Conservation (phyloP, 352 stramenopile genomes). For the Blastocystis sp. region DNA sequence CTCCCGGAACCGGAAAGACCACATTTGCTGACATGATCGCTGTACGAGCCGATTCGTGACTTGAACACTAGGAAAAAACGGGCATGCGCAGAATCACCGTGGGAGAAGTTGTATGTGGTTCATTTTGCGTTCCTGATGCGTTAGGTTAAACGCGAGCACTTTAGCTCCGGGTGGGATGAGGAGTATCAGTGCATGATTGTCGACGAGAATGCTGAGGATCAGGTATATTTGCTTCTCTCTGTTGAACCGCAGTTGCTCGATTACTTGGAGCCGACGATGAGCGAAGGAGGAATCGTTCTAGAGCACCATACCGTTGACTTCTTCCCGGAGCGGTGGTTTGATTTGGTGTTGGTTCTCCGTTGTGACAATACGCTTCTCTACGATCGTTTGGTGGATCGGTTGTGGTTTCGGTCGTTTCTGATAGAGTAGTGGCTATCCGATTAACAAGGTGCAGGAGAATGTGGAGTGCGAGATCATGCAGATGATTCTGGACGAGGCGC, state of each 20-base stretch:
- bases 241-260: slow-evolving; percentile 63
- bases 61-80: slow-evolving; percentile 65
- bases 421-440: slow-evolving; percentile 65
- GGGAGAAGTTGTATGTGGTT: slow-evolving; percentile 66
- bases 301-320: slow-evolving; percentile 80
- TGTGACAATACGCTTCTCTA: slow-evolving; percentile 77
- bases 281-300: slow-evolving; percentile 69
- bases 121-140: not conserved
- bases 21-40: slow-evolving; percentile 73
- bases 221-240: slow-evolving; percentile 58
- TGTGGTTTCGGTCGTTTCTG: not conserved
- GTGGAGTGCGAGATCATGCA: slow-evolving; percentile 68
- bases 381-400: slow-evolving; percentile 69
- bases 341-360: slow-evolving; percentile 73
- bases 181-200: slow-evolving; percentile 77
- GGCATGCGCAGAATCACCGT: slow-evolving; percentile 71
- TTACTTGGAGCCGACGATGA: slow-evolving; percentile 75
- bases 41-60: not conserved
- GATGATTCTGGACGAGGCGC: slow-evolving; percentile 85
- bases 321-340: slow-evolving; percentile 78
- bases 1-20: slow-evolving; percentile 75
- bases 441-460: slow-evolving; percentile 75
- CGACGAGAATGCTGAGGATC: slow-evolving; percentile 68
- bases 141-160: slow-evolving; percentile 66
- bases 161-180: slow-evolving; percentile 72